These are phyloP conservation scores for Starmerella apicola DNA, from an alignment of 805 yeast species.

Conservation along the genomic window DNA sequence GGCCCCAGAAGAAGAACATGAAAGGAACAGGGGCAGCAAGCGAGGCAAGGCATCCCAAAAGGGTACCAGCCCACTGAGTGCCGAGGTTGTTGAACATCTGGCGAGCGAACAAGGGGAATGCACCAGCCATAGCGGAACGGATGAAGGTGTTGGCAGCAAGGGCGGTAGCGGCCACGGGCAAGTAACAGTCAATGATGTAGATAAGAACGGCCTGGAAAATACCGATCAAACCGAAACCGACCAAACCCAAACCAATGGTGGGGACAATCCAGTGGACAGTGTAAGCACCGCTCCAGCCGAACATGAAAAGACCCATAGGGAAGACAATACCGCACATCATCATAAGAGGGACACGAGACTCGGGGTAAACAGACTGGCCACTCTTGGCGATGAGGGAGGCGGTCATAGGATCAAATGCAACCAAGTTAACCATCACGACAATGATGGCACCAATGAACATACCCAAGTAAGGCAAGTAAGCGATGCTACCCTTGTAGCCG, in stretches of 20 bases:
- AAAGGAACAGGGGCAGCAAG: slow-evolving; percentile 46
- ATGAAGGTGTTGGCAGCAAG: slow-evolving; percentile 52
- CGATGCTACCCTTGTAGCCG: slow-evolving; percentile 45
- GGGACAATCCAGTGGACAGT: slow-evolving; percentile 56
- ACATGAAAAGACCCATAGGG: slow-evolving; percentile 73
- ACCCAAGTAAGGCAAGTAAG: slow-evolving; percentile 69
- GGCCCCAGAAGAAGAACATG: slow-evolving; percentile 41
- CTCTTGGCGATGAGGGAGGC: slow-evolving; percentile 36
- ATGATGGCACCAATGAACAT: slow-evolving; percentile 52
- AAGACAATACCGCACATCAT: slow-evolving; percentile 57
- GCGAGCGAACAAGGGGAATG: slow-evolving; percentile 47
- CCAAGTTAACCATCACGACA: slow-evolving; percentile 42
- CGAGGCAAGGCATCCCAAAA: slow-evolving; percentile 40
- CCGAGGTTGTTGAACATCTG: slow-evolving; percentile 41
- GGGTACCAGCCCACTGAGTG: slow-evolving; percentile 43
- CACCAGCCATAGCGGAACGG: slow-evolving; percentile 48
- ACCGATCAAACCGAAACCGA: slow-evolving; percentile 42
- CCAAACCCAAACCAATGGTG: slow-evolving; percentile 41
- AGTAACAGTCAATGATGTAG: slow-evolving; percentile 50
- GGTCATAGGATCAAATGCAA: slow-evolving; percentile 45
- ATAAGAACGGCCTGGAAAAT: slow-evolving; percentile 49
- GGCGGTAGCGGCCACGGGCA: slow-evolving; percentile 48
- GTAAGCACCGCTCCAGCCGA: slow-evolving; percentile 78
- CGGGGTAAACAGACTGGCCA: slow-evolving; percentile 57
- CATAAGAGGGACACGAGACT: slow-evolving; percentile 67